Base-by-base conservation (phyloP, 306 rosid species). In the Cucumis melo region DNA sequence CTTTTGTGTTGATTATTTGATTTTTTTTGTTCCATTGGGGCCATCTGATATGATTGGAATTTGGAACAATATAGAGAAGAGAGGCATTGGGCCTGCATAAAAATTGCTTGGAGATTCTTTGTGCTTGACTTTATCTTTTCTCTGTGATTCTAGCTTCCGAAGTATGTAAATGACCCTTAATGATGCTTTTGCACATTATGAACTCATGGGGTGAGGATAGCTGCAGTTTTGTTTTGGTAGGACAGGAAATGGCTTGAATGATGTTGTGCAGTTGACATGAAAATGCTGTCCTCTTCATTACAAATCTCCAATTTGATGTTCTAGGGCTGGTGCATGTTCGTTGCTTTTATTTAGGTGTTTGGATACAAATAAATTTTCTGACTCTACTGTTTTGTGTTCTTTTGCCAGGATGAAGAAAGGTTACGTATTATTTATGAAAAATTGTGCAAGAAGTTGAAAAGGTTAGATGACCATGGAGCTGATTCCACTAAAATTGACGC, bases 401-500 rank as follows among this genome's bases (percentile, higher is more conserved):
- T 72, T 27, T 50, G 27, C 32, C 73, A 95, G 99, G 99, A 90
- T 76, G 99, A 92, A 88, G 99, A 95, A 86, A 90, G 84, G 86
- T 80, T 92, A 56, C 96, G 97, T 68, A 78, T 87, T 68, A 77
- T 80, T 72, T 95, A 95, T 32, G 99, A 90, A 80, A 95, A 88
- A 82, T 75, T 83, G 77, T 92, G 91, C 90, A 95, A 87, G 87
- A 88, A 87, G 86, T 81, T 95, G 80, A 90, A 85, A 86, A 81
- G 75, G 73, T 87, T 95, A 81, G 99, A 95, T 87, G 76, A 79
- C 36, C 90, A 80, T 66, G 99, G 99, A 80, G 99, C 98, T 24
- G 98, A 95, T 86, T 53, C 97, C 38, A 73, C 82, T 74, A 92
- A 92, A 88, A 88, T 95, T 80, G 98, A 95, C 81, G 96, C 96